phyloP scores from a whole-genome alignment of 495 filamentous ascomycete genomes.

The Podospora didyma region DNA sequence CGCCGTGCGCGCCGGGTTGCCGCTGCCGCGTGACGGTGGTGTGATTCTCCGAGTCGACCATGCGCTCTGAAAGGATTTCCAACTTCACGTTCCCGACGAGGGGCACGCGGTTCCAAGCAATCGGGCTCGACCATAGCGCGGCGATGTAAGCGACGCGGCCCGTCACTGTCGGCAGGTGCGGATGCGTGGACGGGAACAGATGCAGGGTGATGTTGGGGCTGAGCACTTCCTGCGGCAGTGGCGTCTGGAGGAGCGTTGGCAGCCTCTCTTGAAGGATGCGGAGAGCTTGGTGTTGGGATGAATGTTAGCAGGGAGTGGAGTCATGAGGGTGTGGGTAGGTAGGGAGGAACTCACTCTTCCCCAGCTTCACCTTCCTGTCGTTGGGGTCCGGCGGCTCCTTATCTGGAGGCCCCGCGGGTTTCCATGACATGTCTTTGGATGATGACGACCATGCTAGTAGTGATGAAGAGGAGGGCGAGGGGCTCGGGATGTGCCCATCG shows the following conservation, averaged over 20 bases:
- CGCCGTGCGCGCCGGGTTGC: slow-evolving; percentile 48
- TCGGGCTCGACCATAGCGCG: slow-evolving; percentile 88
- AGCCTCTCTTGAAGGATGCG: slow-evolving; percentile 81
- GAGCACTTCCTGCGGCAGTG: slow-evolving; percentile 80
- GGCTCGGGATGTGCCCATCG: neutral
- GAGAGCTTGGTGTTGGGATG: slow-evolving; percentile 54
- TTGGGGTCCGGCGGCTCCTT: slow-evolving; percentile 46
- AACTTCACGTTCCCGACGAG: slow-evolving; percentile 84
- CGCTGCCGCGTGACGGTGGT: slow-evolving; percentile 21
- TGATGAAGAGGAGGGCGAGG: neutral
- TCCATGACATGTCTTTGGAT: neutral
- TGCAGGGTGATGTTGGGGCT: slow-evolving; percentile 87
- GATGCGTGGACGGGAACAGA: slow-evolving; percentile 95
- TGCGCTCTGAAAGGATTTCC: slow-evolving; percentile 80
- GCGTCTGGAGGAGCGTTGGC: slow-evolving; percentile 78
- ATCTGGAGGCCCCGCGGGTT: slow-evolving; percentile 2
- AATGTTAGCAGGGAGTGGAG: neutral
- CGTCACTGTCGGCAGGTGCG: slow-evolving; percentile 85
- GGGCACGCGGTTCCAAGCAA: slow-evolving; percentile 91
- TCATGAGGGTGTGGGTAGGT: neutral
- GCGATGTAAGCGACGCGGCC: slow-evolving; percentile 88
- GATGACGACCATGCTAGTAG: neutral
- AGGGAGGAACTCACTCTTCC: slow-evolving; percentile 63
- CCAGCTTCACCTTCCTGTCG: slow-evolving; percentile 81
- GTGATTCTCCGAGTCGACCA: slow-evolving; percentile 52